These are phyloP conservation scores for Collybia sordida DNA, from an alignment of 768 basidiomycete species.

Conservation along the genomic window DNA sequence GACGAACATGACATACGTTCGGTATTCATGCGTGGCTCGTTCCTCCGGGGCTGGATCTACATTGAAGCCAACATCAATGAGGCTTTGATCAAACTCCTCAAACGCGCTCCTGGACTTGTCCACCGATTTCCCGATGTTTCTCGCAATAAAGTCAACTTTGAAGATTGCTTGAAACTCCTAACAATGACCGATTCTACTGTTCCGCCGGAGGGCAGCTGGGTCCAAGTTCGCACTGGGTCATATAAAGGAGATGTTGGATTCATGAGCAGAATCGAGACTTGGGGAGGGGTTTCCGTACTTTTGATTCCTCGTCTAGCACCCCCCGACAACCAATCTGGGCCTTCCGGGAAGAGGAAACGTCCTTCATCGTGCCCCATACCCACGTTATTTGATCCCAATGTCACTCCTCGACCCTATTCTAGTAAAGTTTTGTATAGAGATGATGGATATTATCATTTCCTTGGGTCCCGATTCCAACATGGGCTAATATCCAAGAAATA, in stretches of 20 bases:
- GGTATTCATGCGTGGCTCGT: too few relatives aligned
- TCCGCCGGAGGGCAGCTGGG: background rate
- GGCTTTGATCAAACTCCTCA: too few relatives aligned
- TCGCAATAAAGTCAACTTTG: too few relatives aligned
- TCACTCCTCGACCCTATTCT: background rate
- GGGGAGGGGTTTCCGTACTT: background rate
- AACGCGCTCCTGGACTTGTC: too few relatives aligned
- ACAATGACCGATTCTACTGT: too few relatives aligned
- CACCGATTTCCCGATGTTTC: too few relatives aligned
- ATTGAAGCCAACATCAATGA: too few relatives aligned
- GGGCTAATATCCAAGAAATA: background rate
- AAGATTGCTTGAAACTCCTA: too few relatives aligned
- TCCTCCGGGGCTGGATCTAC: too few relatives aligned
- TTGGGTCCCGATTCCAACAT: background rate
- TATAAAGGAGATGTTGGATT: conserved; percentile 3
- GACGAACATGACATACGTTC: too few relatives aligned
- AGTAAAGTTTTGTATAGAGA: background rate
- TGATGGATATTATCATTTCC: background rate
- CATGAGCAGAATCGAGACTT: background rate
- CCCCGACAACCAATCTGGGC: background rate
- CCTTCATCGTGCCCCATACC: background rate
- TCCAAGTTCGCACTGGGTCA: background rate
- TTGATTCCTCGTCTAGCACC: background rate
- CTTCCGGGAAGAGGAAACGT: background rate
- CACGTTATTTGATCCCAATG: background rate